These are phyloP conservation scores for Sphagnum contortum DNA, from an alignment of 225 moss, liverwort and hornwort species.

Conservation along the genomic window DNA sequence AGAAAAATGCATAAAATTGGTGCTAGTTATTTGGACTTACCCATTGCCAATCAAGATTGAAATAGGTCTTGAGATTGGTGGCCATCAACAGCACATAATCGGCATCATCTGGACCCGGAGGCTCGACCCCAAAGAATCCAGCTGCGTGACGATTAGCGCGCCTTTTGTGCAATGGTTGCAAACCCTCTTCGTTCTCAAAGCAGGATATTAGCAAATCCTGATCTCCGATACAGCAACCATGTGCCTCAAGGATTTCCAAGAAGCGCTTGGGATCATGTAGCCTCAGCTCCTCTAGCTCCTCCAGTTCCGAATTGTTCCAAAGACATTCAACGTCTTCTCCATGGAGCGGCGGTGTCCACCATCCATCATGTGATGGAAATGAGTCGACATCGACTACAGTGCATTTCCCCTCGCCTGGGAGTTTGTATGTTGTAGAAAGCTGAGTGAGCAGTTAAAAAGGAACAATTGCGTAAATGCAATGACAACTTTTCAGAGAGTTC, in stretches of 20 bases:
- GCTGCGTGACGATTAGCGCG: background rate
- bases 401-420: too few relatives aligned
- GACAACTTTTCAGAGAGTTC: too few relatives aligned
- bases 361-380: slow-evolving; percentile 5
- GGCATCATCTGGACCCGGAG: background rate
- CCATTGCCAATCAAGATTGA: background rate
- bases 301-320: slow-evolving; percentile 5
- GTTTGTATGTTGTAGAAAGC: too few relatives aligned
- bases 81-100: background rate
- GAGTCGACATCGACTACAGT: slow-evolving; percentile 4
- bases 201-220: slow-evolving; percentile 8
- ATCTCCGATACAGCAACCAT: slow-evolving; percentile 4
- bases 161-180: slow-evolving; percentile 1
- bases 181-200: slow-evolving; percentile 10
- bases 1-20: background rate
- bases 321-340: slow-evolving; percentile 17
- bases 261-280: slow-evolving; percentile 5
- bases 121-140: background rate
- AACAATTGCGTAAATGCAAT: too few relatives aligned
- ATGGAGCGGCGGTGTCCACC: slow-evolving; percentile 17
- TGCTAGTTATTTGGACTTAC: slow-evolving; percentile 2
- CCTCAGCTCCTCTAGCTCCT: slow-evolving; percentile 17
- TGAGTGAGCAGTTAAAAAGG: too few relatives aligned
- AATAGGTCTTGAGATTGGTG: slow-evolving; percentile 1
- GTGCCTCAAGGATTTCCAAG: slow-evolving; percentile 7